Evolutionary conservation across 805 yeast species (phyloP).

Genomic region (Zygoascus ofunaensis): DNA sequence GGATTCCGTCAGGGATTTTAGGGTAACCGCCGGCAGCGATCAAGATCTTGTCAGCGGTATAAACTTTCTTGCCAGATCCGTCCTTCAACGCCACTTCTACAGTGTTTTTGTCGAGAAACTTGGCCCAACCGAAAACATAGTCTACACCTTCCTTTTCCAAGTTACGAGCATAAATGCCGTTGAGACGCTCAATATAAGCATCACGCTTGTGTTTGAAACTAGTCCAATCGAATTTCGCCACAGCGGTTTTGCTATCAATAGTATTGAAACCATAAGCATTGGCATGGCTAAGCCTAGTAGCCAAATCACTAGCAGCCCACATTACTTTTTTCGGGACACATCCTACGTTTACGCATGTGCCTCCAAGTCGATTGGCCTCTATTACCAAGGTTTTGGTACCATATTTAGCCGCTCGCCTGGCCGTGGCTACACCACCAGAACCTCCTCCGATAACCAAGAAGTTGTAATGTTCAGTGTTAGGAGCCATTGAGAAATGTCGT

Average conservation of each 20-base stretch:
- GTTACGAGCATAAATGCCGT: slow-evolving; percentile 88
- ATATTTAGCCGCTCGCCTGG: slow-evolving; percentile 85
- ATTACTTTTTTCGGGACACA: slow-evolving; percentile 98
- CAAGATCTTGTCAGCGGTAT: slow-evolving; percentile 72
- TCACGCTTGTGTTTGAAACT: slow-evolving; percentile 80
- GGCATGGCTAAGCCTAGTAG: slow-evolving; percentile 64
- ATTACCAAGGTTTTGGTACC: slow-evolving; percentile 83
- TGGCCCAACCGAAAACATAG: slow-evolving; percentile 76
- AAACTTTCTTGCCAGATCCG: slow-evolving; percentile 41
- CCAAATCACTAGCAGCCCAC: slow-evolving; percentile 96
- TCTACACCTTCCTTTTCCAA: slow-evolving; percentile 85
- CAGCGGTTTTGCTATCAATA: slow-evolving; percentile 39
- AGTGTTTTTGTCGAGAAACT: slow-evolving; percentile 51
- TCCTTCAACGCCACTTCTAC: slow-evolving; percentile 72
- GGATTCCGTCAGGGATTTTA: slow-evolving; percentile 54
- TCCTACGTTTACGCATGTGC: slow-evolving; percentile 98
- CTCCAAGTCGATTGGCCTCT: slow-evolving; percentile 80
- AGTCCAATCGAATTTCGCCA: slow-evolving; percentile 71
- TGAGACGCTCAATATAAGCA: slow-evolving; percentile 77
- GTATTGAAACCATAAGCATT: slow-evolving; percentile 70
- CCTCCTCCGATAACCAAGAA: slow-evolving; percentile 98
- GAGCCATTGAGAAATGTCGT: not conserved
- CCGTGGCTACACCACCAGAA: slow-evolving; percentile 98
- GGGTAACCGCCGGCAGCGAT: slow-evolving; percentile 94
- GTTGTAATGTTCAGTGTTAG: slow-evolving; percentile 50